A percentile compares a stretch with the other conserved stretches of the same genome.
These are phyloP conservation scores for Tylopilus sp. DNA, from an alignment of 1,284 basidiomycete genomes.

Conservation along the genomic window DNA sequence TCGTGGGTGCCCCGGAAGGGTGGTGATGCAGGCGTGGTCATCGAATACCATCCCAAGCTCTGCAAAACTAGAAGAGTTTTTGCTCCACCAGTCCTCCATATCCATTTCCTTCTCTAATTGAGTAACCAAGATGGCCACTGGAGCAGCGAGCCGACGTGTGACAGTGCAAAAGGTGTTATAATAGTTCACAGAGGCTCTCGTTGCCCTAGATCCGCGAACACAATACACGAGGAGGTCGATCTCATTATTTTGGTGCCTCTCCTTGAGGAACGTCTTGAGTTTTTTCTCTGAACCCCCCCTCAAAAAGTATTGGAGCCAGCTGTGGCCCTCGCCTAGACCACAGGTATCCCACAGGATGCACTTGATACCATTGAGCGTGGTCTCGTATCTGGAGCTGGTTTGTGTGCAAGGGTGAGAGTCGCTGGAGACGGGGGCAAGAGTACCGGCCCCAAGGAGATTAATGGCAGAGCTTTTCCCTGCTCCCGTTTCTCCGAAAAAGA, in stretches of 20 bases:
- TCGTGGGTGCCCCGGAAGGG: constrained; percentile 10
- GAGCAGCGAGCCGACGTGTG: constrained; percentile 24
- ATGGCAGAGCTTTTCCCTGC: constrained; percentile 31
- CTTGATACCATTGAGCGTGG: constrained; percentile 2
- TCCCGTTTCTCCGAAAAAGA: constrained; percentile 30
- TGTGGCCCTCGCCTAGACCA: constrained; percentile 20
- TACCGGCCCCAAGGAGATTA: constrained; percentile 18
- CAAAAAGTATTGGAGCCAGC: constrained; percentile 11
- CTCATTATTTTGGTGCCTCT: constrained; percentile 17
- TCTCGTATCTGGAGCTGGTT: constrained; percentile 10
- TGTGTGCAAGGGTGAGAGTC: constrained; percentile 24
- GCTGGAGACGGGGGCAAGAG: constrained; percentile 17
- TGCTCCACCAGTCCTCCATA: constrained; percentile 31
- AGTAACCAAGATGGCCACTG: constrained; percentile 27
- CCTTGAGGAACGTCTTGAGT: constrained; percentile 22
- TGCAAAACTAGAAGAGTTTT: constrained; percentile 10
- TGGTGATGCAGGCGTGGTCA: constrained; percentile 26
- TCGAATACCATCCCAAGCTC: constrained; percentile 22
- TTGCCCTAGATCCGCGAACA: constrained; percentile 23
- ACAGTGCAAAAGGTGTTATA: constrained; percentile 25
- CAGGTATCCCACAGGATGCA: constrained; percentile 32
- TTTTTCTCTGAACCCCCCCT: constrained; percentile 12
- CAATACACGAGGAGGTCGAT: constrained; percentile 32
- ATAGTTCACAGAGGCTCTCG: constrained; percentile 11
- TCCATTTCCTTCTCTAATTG: constrained; percentile 16